A percentile compares a stretch with the other conserved stretches of the same genome.
Conservation (phyloP, 306 rosid species). For the Dalbergia cultrata region DNA sequence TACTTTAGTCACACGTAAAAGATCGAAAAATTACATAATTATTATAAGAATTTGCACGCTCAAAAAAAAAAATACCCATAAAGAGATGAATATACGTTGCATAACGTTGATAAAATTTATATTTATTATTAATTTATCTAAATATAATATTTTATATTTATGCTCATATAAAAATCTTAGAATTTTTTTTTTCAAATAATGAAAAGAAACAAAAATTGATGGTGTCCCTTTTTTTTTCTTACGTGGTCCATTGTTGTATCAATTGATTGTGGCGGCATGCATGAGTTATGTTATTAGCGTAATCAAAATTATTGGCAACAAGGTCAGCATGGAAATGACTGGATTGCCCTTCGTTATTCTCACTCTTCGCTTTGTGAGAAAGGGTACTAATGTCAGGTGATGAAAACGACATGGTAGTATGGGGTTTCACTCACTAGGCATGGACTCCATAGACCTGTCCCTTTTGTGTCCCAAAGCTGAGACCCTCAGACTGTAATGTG, state of each 20-base stretch:
- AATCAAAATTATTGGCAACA: not conserved
- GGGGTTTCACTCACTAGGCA: conserved; percentile 58
- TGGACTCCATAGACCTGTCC: conserved; percentile 58
- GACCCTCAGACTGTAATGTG: not conserved
- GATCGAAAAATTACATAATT: no score
- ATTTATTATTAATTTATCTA: no score
- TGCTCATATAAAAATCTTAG: no score
- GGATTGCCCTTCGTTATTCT: conserved; percentile 1
- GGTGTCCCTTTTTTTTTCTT: no score
- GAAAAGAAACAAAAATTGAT: not conserved
- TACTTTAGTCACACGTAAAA: conserved; percentile 13
- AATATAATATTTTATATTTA: no score
- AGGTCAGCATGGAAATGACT: not conserved
- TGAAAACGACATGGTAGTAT: conserved; percentile 52
- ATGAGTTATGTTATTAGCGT: not conserved
- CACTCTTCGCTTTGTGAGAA: not conserved
- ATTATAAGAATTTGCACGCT: no score
- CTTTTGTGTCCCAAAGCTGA: conserved; percentile 58
- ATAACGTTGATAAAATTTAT: no score
- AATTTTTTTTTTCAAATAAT: not conserved
- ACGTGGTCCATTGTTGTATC: not conserved
- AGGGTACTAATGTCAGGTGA: conserved; percentile 51
- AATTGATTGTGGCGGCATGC: not conserved
- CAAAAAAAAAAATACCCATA: no score
- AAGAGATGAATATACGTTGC: no score